Conservation (phyloP, 2,329 filamentous ascomycete species). For the Diaporthe ampelina region DNA sequence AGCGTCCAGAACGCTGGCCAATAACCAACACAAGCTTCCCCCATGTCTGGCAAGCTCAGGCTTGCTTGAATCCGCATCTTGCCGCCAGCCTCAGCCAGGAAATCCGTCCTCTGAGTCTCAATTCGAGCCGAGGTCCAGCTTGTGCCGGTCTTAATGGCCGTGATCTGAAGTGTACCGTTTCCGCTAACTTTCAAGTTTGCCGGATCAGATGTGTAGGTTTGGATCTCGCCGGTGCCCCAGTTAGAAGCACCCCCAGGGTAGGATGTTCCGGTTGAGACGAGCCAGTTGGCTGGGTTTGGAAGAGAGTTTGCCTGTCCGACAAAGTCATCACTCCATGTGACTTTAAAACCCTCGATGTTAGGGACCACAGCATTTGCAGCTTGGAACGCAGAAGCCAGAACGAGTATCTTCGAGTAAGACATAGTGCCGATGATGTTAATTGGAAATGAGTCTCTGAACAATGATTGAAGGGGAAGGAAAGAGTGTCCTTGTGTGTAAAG, state of each 20-base stretch:
- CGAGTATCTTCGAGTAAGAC: constrained; percentile 24
- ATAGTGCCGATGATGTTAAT: neutral
- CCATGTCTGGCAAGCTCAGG: constrained; percentile 27
- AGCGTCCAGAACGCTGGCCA: constrained; percentile 27
- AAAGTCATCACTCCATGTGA: constrained; percentile 28
- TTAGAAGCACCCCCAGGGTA: constrained; percentile 15
- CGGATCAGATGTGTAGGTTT: constrained; percentile 26
- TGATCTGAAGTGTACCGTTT: constrained; percentile 20
- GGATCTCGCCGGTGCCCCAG: constrained; percentile 23
- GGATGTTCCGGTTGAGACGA: constrained; percentile 12
- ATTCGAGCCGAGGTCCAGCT: constrained; percentile 23
- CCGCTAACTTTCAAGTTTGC: constrained; percentile 24
- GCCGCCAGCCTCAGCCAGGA: neutral
- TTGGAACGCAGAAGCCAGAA: neutral
- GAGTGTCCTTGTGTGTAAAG: neutral
- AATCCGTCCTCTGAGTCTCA: constrained; percentile 22
- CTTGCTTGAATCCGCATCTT: constrained; percentile 25
- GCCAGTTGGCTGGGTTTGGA: constrained; percentile 11
- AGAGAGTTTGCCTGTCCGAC: constrained; percentile 22
- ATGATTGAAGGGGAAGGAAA: neutral
- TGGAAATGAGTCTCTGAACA: neutral
- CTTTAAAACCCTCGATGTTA: constrained; percentile 7
- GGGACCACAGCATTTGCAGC: constrained; percentile 9
- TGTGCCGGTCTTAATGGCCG: constrained; percentile 18
- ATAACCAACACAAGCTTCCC: constrained; percentile 15